Evolutionary conservation across 2,329 filamentous ascomycete species (phyloP).

Genomic region (Rhinocladiella similis): DNA sequence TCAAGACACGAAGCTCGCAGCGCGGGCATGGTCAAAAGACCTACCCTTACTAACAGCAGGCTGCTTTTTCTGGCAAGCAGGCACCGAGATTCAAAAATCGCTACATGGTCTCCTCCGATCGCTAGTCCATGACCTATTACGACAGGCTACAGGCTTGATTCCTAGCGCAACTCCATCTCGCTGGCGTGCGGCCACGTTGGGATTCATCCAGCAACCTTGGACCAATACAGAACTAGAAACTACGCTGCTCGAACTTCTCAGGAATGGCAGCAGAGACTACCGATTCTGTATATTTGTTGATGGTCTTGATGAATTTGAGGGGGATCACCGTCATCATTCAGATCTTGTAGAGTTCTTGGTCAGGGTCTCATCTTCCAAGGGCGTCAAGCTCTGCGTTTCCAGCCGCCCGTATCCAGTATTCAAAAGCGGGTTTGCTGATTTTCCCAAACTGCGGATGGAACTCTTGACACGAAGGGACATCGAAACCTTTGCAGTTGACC

Average conservation of each 20-base stretch:
- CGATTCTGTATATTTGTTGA: constrained; percentile 33
- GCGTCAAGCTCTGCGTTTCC: constrained; percentile 1
- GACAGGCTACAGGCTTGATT: constrained; percentile 13
- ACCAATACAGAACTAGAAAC: constrained; percentile 32
- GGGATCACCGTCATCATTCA: constrained; percentile 21
- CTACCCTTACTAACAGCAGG: background rate
- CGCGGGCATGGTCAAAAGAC: background rate
- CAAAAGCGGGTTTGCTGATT: background rate
- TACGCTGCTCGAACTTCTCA: constrained; percentile 30
- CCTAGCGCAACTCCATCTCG: background rate
- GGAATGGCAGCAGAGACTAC: constrained; percentile 17
- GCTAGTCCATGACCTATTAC: constrained; percentile 40
- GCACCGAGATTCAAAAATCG: constrained; percentile 34
- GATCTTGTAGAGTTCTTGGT: background rate
- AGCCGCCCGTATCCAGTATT: background rate
- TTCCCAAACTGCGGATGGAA: background rate
- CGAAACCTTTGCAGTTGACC: background rate
- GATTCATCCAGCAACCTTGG: constrained; percentile 32
- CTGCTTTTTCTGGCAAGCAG: constrained; percentile 7
- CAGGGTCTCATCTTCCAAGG: background rate
- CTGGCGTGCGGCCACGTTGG: background rate
- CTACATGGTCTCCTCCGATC: constrained; percentile 40
- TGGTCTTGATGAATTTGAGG: constrained; percentile 31
- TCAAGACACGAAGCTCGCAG: background rate
- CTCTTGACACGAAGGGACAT: background rate